Evolutionary conservation across 768 basidiomycete species (phyloP), one percentile per base, ranked within the genome.

Genomic region (Aureoboletus auriporus): DNA sequence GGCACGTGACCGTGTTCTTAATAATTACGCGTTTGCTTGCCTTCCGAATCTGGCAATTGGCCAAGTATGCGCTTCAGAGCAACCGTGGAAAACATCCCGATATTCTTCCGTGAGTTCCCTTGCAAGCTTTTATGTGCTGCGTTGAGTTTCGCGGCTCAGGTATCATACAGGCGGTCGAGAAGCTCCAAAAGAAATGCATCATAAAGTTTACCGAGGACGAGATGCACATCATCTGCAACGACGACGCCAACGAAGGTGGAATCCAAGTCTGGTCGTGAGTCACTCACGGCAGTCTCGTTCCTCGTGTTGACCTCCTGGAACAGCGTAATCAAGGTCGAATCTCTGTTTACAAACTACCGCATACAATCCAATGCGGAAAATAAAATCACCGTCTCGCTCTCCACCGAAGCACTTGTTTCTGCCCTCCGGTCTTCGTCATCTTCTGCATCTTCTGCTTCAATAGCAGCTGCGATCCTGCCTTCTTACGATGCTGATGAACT

Each of bases 291-390:
- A 67, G 52, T 5, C 12, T 6, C n/a, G 5, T 39, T n/a, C n/a
- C 33, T 26, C 20, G 14, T 43, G 4, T 42, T 58, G 34, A 63
- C 50, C 11, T n/a, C 34, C 40, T 1, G 16, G 44, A 35, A 37
- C 47, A 85, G 83, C 13, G 76, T 82, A 56, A 78, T 86, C 58
- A 84, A 83, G 64, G 75, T 82, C 8, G 72, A 77, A 34, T 78
- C 87, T 0, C 60, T 92, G 9, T 89, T 92, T 68, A 76, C 73
- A 2, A 74, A 80, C 51, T 90, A 93, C 64, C 83, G 89, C 38
- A 90, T 94, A 58, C 86, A 93, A 60, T 93, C 91, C 17, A 92
- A 92, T 58, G 78, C 87, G 3, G 71, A 79, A 29, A 92, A 94
- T 66, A 82, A 84, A 57, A 93, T 94, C 52, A 84, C 84, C 4